phyloP scores from a whole-genome alignment of 169 alveolate genomes.

The Plasmodium vivax region DNA sequence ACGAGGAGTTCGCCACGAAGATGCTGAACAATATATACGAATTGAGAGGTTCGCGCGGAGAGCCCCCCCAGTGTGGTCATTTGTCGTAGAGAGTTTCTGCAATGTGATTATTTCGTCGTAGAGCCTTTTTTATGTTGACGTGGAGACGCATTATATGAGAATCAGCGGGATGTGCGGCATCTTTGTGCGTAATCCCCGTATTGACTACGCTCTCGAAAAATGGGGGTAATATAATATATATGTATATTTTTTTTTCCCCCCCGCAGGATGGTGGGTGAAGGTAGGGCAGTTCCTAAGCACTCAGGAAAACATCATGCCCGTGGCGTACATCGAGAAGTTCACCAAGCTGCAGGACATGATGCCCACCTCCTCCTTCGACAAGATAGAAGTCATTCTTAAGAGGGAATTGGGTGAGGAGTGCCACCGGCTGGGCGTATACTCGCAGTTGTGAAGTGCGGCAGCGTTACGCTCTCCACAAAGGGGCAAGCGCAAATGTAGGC shows the following conservation, averaged over 20 bases:
- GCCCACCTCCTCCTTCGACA: conserved; percentile 87
- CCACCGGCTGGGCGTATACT: neutral
- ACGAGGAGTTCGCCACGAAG: conserved; percentile 89
- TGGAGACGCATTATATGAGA: neutral
- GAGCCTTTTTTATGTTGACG: neutral
- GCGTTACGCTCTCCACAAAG: neutral
- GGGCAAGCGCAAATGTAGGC: neutral
- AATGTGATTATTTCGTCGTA: neutral
- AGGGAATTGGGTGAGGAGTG: conserved; percentile 85
- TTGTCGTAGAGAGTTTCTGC: neutral
- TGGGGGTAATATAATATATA: neutral
- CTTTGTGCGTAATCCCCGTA: neutral
- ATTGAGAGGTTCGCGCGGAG: conserved; percentile 79
- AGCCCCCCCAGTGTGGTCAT: neutral
- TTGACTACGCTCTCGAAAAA: neutral
- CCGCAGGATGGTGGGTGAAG: conserved; percentile 93
- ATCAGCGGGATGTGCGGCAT: neutral
- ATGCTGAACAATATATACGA: conserved; percentile 89
- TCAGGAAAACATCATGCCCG: conserved; percentile 90
- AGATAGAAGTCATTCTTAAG: conserved; percentile 82
- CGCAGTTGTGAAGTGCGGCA: neutral
- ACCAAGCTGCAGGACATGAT: conserved; percentile 90
- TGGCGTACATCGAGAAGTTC: conserved; percentile 88
- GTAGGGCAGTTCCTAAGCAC: conserved; percentile 94
- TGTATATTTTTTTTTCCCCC: neutral